Conservation (phyloP, 1,139 yeast genomes). For the Pichia sp. region DNA sequence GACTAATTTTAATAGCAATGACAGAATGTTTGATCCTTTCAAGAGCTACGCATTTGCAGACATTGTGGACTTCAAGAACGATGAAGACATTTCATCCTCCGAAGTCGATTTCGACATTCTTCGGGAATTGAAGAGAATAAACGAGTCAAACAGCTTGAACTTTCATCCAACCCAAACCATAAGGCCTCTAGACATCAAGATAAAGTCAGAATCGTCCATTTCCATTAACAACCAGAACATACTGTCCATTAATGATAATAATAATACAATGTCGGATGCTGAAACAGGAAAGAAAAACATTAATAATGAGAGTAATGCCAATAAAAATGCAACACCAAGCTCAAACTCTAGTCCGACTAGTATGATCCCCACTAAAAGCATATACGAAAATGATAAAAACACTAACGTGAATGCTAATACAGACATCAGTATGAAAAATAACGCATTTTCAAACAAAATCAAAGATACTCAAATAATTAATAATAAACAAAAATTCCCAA, state of each 20-base stretch:
- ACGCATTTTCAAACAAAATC: not conserved
- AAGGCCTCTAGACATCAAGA: conserved; percentile 19
- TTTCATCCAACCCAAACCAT: conserved; percentile 2
- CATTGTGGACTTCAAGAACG: conserved; percentile 25
- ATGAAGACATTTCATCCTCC: conserved; percentile 18
- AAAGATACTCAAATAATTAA: not conserved
- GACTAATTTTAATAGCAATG: not conserved
- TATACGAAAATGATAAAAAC: not conserved
- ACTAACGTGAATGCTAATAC: not conserved
- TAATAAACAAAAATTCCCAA: not conserved
- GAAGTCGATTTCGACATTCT: conserved; percentile 24
- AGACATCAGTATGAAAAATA: not conserved
- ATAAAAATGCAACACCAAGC: not conserved
- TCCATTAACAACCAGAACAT: conserved; percentile 23
- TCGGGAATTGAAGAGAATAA: conserved; percentile 17
- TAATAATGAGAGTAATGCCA: not conserved
- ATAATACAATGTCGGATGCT: not conserved
- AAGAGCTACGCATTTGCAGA: conserved; percentile 24
- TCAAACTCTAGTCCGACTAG: not conserved
- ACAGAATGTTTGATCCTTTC: conserved; percentile 1
- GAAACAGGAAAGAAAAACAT: not conserved
- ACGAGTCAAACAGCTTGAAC: not conserved
- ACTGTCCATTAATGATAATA: conserved; percentile 8
- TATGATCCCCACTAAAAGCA: no score
- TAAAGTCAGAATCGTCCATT: conserved; percentile 24